Evolutionary conservation across 2,329 filamentous ascomycete genomes (phyloP).

Genomic region (Arthrobotrys entomopaga): DNA sequence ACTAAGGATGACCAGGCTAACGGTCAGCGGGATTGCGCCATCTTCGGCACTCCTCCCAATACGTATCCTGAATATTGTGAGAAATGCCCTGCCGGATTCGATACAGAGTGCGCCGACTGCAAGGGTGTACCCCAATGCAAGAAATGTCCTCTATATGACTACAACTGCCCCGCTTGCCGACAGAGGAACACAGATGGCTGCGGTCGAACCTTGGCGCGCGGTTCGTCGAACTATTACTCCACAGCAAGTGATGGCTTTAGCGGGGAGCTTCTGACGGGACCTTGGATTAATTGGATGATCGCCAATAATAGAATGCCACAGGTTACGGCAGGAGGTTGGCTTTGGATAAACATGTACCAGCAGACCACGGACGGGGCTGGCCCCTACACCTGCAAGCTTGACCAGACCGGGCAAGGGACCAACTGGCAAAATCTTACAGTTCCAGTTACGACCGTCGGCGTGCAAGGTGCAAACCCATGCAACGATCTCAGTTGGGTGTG

Average conservation of each 20-base stretch:
- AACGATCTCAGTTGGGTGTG: constrained; percentile 21
- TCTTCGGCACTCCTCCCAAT: constrained; percentile 17
- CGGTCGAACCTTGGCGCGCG: too few relatives aligned
- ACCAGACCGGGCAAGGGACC: constrained; percentile 3
- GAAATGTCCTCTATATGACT: constrained; percentile 18
- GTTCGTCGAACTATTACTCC: too few relatives aligned
- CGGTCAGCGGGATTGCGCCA: constrained; percentile 11
- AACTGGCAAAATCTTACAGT: constrained; percentile 14
- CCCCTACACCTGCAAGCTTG: constrained; percentile 13
- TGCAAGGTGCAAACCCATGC: constrained; percentile 20
- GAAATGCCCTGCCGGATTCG: constrained; percentile 16
- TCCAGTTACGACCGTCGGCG: constrained; percentile 5
- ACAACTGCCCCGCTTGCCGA: constrained; percentile 13
- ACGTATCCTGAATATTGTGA: constrained; percentile 4
- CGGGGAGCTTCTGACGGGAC: too few relatives aligned
- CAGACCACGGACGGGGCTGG: constrained; percentile 21
- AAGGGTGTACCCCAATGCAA: not conserved
- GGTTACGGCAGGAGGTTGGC: constrained; percentile 18
- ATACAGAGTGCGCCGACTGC: constrained; percentile 17
- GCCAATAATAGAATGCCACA: constrained; percentile 1
- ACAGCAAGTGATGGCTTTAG: too few relatives aligned
- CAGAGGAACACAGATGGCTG: constrained; percentile 18
- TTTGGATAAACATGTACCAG: constrained; percentile 16
- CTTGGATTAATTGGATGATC: constrained; percentile 28
- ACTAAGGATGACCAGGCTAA: not conserved